Evolutionary conservation across 495 filamentous ascomycete genomes (phyloP).

Genomic region (Penicillium chermesinum): DNA sequence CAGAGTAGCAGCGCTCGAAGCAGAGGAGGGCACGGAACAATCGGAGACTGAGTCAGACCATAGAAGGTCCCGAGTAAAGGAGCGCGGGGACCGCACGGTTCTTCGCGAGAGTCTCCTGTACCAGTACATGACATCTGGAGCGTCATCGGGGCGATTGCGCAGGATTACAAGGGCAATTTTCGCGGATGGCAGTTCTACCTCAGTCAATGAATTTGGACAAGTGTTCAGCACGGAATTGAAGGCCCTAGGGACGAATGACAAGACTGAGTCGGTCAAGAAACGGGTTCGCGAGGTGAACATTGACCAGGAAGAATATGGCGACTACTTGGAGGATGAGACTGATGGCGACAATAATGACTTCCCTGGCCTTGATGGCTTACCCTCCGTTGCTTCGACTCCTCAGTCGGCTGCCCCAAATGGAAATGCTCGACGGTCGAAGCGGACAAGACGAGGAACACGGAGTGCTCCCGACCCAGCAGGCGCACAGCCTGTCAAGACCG

Average conservation of each 20-base stretch:
- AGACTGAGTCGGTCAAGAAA: conserved; percentile 27
- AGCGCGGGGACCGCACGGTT: conserved; percentile 20
- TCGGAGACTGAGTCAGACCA: conserved; percentile 10
- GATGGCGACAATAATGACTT: conserved; percentile 31
- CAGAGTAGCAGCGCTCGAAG: conserved; percentile 32
- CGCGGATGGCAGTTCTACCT: conserved; percentile 49
- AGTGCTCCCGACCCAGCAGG: conserved; percentile 8
- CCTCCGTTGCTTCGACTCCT: too few species aligned
- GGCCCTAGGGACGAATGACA: conserved; percentile 13
- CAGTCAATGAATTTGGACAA: conserved; percentile 51
- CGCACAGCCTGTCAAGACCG: background rate
- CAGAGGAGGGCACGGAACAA: conserved; percentile 4
- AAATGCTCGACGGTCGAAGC: conserved; percentile 23
- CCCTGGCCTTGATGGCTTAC: conserved; percentile 6
- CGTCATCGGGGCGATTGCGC: conserved; percentile 37
- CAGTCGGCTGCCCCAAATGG: conserved; percentile 8
- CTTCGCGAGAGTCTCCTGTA: conserved; percentile 51
- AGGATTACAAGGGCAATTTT: conserved; percentile 60
- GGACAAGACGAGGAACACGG: conserved; percentile 29
- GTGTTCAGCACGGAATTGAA: conserved; percentile 57
- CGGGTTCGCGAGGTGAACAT: conserved; percentile 50
- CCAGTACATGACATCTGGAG: conserved; percentile 42
- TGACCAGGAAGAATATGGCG: conserved; percentile 52
- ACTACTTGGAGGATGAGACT: conserved; percentile 48
- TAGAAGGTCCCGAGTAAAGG: conserved; percentile 2